Evolutionary conservation across 2,329 filamentous ascomycete genomes (phyloP).

Genomic region (Cytospora paraplurivora): DNA sequence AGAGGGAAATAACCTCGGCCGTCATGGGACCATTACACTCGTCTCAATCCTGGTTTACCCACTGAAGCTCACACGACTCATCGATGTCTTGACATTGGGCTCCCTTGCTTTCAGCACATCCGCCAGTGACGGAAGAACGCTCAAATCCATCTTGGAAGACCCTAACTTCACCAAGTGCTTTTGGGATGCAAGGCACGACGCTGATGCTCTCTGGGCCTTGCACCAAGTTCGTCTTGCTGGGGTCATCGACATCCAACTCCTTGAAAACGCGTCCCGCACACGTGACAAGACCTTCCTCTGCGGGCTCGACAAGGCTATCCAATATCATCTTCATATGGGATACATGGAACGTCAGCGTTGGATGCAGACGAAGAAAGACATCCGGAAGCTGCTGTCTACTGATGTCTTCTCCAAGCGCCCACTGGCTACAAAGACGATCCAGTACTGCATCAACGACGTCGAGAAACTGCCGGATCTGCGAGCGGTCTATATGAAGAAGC

Average conservation of each 20-base stretch:
- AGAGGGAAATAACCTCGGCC: slow-evolving; percentile 29
- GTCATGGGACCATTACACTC: slow-evolving; percentile 31
- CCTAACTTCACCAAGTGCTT: slow-evolving; percentile 30
- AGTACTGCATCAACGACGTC: slow-evolving; percentile 30
- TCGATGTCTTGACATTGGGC: slow-evolving; percentile 33
- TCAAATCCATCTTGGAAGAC: slow-evolving; percentile 32
- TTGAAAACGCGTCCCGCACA: slow-evolving; percentile 34
- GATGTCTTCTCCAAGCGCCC: slow-evolving; percentile 28
- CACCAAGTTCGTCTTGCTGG: slow-evolving; percentile 32
- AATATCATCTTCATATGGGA: slow-evolving; percentile 16
- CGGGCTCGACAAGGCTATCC: slow-evolving; percentile 27
- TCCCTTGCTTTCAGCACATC: slow-evolving; percentile 28
- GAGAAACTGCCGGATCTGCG: slow-evolving; percentile 28
- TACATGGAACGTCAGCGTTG: background rate
- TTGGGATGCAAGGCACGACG: slow-evolving; percentile 35
- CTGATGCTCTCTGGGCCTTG: slow-evolving; percentile 35
- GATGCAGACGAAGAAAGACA: background rate
- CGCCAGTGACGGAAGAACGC: slow-evolving; percentile 18
- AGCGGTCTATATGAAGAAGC: slow-evolving; percentile 25
- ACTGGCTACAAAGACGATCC: slow-evolving; percentile 17
- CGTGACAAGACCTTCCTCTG: slow-evolving; percentile 26
- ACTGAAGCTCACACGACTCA: slow-evolving; percentile 15
- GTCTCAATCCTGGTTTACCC: slow-evolving; percentile 30
- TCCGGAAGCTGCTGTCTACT: slow-evolving; percentile 8
- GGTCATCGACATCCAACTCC: slow-evolving; percentile 36